These are phyloP conservation scores for Cystobasidium sp. DNA, from an alignment of 1,284 basidiomycete genomes.

Conservation along the genomic window DNA sequence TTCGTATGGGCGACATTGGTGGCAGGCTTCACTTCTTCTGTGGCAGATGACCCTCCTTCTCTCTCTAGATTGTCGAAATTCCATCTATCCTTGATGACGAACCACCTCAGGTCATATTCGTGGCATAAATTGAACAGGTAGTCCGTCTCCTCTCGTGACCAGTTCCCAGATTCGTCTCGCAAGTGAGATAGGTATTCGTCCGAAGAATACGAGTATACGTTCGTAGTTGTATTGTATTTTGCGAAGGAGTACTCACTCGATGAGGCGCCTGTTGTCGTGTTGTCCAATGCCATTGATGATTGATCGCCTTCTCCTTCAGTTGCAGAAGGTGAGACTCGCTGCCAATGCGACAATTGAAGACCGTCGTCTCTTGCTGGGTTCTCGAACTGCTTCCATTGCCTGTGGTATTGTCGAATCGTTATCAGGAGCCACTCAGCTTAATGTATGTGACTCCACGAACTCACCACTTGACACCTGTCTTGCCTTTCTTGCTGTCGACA, in stretches of 20 bases:
- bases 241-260: slow-evolving; percentile 65
- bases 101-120: slow-evolving; percentile 87
- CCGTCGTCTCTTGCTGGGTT: slow-evolving; percentile 48
- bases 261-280: background rate
- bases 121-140: slow-evolving; percentile 83
- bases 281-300: slow-evolving; percentile 2
- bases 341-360: slow-evolving; percentile 46
- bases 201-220: slow-evolving; percentile 78
- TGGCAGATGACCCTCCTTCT: background rate
- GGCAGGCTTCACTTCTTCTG: background rate
- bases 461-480: slow-evolving; percentile 65
- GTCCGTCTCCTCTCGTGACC: slow-evolving; percentile 93
- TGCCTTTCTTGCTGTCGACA: slow-evolving; percentile 67
- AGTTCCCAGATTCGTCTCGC: slow-evolving; percentile 67
- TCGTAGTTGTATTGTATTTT: slow-evolving; percentile 75
- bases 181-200: slow-evolving; percentile 86
- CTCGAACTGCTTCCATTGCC: slow-evolving; percentile 57
- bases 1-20: background rate
- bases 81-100: slow-evolving; percentile 89
- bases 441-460: slow-evolving; percentile 63
- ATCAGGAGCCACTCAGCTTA: slow-evolving; percentile 47
- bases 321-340: background rate
- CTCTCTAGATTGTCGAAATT: slow-evolving; percentile 60
- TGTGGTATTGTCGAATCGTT: background rate
- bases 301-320: background rate